Base-by-base conservation (phyloP, 2,329 filamentous ascomycete genomes). In the Ophiostoma quercus region DNA sequence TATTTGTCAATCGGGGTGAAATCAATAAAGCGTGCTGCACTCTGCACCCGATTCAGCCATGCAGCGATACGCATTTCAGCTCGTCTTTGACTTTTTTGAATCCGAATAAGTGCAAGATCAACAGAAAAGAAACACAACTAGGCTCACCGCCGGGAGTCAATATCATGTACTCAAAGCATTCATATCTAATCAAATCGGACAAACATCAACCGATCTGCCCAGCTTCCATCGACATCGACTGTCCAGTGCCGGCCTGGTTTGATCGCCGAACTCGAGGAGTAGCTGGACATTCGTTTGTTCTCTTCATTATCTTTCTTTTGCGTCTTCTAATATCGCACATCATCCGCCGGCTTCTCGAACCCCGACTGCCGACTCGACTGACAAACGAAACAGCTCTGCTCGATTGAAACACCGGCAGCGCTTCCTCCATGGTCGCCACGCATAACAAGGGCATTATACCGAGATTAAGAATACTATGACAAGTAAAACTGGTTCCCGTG, bases 21-120 rank as follows among this genome's bases (percentile, higher is more conserved):
- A 34, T 5, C 34, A 34, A 34, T 34, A 34, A 34, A 34, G 34
- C 34, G 4, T 34, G 34, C 34, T 6, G 19, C 19, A 47, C 43
- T 47, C 43, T 47, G 43, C 43, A 47, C 43, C 25, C 6, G 51
- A 32, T 25, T 16, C 25, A 62, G 57, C 22, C 22, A 22, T 25
- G 43, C 51, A 25, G n/a, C n/a, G 6, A 57, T n/a, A n/a, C 25
- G 51, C 22, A 16, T 9, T 57, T 62, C 57, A 62, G 57, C 57
- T 62, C 22, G 57, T 32, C 57, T 32, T 62, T 62, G 25, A 0
- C 4, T 62, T 34, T 8, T 34, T 34, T 34, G 34, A 34, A 9
- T 9, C 57, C 57, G 25, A 25, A 62, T 34, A 62, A 11, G 57
- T 32, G 57, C 57, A 62, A 62, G 57, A 62, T 62, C 57, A 62